Evolutionary conservation across 2,329 filamentous ascomycete species (phyloP), one percentile per base, ranked within the genome.

Genomic region (Lecanicillium sp.): DNA sequence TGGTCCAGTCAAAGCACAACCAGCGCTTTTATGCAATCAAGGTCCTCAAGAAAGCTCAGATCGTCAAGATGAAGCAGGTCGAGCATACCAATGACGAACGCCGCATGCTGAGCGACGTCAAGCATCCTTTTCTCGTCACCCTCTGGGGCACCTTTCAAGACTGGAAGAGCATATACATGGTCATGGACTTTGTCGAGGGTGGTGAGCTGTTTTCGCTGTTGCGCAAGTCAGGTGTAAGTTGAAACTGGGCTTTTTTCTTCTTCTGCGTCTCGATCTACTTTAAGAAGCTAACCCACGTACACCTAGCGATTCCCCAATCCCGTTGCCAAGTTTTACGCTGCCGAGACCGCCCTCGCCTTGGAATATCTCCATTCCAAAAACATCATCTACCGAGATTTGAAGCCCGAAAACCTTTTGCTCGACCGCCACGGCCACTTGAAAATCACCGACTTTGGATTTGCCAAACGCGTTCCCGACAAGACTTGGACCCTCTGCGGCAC

Each of bases 61-160:
- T 98, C 39, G 88, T 98, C 62, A 95, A 95, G 71, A 96, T 98
- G 92, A 98, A 98, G 76, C 92, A 98, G 65, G 88, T 98, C 44
- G 92, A 98, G 65, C 92, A 98, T 67, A 98, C 92, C 50, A 98
- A 98, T 57, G 92, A 98, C 63, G 92, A 98, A 69, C 77, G 92
- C 49, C 80, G 78, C 53, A 98, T 98, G 92, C 68, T 98, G 54
- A 85, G 87, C 59, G 85, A 94, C 60, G 92, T 96, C 60, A 94
- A 95, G 63, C 90, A 98, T 64, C 89, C 92, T 11, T 98, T 98
- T 66, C 71, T 98, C 47, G 92, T 98, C 58, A 98, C 92, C 2
- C 71, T 98, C 29, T 98, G 92, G 92, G 92, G 92, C 42, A 98
- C 92, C 9, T 98, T 96, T 62, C 90, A 96, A 59, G 92, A 98